Percentiles rank a stretch among this genome's conserved stretches.
These are phyloP conservation scores for Allium sativum DNA, from an alignment of 106 monocot species.

Conservation along the genomic window DNA sequence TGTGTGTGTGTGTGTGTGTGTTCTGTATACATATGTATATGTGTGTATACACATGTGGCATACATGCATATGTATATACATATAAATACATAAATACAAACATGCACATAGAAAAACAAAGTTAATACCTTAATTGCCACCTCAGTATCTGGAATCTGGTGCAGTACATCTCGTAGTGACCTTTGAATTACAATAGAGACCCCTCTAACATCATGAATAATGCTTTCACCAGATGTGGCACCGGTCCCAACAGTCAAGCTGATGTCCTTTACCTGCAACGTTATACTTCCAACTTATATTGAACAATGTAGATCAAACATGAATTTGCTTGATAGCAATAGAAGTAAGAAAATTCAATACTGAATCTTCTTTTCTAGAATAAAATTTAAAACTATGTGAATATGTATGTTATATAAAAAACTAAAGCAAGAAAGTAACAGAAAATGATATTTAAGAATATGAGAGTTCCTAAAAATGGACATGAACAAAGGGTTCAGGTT, in stretches of 20 bases:
- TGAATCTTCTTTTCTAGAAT: no score
- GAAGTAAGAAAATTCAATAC: no score
- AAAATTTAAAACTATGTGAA: no score
- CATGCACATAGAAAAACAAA: slow-evolving; percentile 2
- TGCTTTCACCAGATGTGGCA: slow-evolving; percentile 58
- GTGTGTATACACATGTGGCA: no score
- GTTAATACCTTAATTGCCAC: slow-evolving; percentile 47
- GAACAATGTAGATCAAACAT: no score
- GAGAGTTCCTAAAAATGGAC: neutral
- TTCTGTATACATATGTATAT: no score
- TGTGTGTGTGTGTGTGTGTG: no score
- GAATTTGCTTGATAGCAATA: no score
- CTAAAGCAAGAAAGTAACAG: neutral
- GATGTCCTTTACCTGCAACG: slow-evolving; percentile 66
- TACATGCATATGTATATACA: no score
- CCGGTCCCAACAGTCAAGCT: slow-evolving; percentile 71
- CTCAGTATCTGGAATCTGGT: slow-evolving; percentile 68
- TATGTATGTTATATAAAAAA: no score
- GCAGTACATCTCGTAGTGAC: slow-evolving; percentile 82
- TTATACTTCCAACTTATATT: neutral
- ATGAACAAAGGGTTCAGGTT: no score
- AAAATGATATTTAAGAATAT: neutral
- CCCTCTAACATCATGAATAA: slow-evolving; percentile 84
- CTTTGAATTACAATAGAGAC: slow-evolving; percentile 67
- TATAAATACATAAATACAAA: neutral